A percentile compares a stretch with the other conserved stretches of the same genome.
Conservation (phyloP, 179 eudicot species). For the Patellifolia procumbens region DNA sequence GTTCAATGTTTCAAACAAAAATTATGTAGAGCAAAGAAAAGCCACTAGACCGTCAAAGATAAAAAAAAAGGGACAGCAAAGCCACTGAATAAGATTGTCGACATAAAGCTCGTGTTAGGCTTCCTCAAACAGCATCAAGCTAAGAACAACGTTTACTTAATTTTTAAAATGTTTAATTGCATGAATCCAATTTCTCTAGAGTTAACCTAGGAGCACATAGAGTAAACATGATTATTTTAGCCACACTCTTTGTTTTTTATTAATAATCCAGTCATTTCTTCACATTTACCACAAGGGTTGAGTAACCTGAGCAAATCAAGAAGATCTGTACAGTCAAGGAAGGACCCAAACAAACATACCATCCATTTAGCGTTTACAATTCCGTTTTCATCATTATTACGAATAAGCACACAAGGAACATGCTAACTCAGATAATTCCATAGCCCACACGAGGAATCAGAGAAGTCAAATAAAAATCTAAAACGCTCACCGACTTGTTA, state of each 20-base stretch:
- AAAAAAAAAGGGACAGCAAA: neutral
- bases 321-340: neutral
- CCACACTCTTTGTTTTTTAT: neutral
- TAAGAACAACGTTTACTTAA: neutral
- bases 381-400: neutral
- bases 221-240: neutral
- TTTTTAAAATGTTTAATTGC: neutral
- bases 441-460: neutral
- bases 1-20: neutral
- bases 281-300: neutral
- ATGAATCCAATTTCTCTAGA: neutral
- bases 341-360: neutral
- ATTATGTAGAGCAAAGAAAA: neutral
- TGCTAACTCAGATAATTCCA: neutral
- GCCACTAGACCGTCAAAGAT: neutral
- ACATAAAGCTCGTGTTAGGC: neutral
- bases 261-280: neutral
- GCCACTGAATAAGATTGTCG: neutral
- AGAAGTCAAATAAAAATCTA: slow-evolving; percentile 1
- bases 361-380: neutral
- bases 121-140: neutral
- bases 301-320: slow-evolving; percentile 12
- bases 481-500: slow-evolving; percentile 70
- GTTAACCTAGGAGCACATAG: neutral
- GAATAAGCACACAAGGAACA: neutral